Base-by-base conservation (phyloP, 805 yeast species). In the Zygoascus flipseniorum region DNA sequence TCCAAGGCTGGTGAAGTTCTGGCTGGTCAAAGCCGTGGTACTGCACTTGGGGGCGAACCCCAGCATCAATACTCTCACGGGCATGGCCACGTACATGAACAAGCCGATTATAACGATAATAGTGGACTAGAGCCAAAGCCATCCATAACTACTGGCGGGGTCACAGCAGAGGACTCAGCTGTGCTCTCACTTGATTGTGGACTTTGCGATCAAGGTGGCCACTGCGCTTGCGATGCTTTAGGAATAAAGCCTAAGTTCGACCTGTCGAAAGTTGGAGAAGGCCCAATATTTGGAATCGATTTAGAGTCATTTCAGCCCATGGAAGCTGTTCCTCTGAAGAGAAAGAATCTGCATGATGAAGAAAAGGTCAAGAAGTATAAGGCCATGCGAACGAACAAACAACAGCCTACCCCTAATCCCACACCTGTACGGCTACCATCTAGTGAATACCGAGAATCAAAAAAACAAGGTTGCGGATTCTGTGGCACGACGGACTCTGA, bases 321-420 rank as follows among this genome's bases (percentile, higher is more conserved):
- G 75, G 77, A 81, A 14, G 86, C 92, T 0, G 92, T 85, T 1
- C 78, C 86, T 0, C 69, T 84, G 56, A 51, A 44, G 31, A 70
- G 75, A 50, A 54, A 61, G 10, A 43, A 50, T 9, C 13, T 14
- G 5, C 20, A 13, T 4, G 16, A 42, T 19, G 4, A 19, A 8
- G 20, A 42, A 14, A 42, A 42, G 6, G 44, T 42, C 5, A 42
- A 42, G 9, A 42, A 19, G 26, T 5, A 4, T 23, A 18, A 14
- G 14, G 20, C 44, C 26, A 18, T 42, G 44, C 26, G 20, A 2
- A 18, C 20, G 11, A 19, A 10, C 44, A 42, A 19, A 23, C 26
- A 42, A 42, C 26, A 42, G 6, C 19, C 20, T 42, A 16, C 14
- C 6, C 13, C 20, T 14, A 19, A 14, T 13, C 26, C 3, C 20